Evolutionary conservation across 768 basidiomycete genomes (phyloP).

Genomic region (Macrolepiota dolichaula): DNA sequence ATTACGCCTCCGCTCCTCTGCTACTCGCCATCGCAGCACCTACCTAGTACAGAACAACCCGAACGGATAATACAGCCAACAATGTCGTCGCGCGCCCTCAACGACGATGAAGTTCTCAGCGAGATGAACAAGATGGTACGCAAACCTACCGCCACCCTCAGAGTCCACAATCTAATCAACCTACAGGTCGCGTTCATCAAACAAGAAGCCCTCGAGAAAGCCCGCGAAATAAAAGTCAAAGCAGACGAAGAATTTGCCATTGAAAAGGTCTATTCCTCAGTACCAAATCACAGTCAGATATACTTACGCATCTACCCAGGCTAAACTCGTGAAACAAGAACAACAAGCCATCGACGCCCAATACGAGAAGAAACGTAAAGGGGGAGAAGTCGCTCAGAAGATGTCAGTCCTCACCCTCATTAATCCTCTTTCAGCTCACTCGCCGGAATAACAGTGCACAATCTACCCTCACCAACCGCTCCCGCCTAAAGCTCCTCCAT

Average conservation of each 20-base stretch:
- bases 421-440: constrained; percentile 5
- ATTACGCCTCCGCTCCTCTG: not conserved
- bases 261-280: constrained; percentile 66
- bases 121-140: constrained; percentile 99
- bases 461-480: constrained; percentile 95
- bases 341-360: constrained; percentile 91
- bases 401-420: constrained; percentile 56
- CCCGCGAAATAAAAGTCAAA: constrained; percentile 93
- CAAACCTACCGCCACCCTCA: not conserved
- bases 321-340: constrained; percentile 96
- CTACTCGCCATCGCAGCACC: not conserved
- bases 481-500: constrained; percentile 86
- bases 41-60: not conserved
- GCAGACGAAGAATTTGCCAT: constrained; percentile 99
- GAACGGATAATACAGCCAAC: constrained; percentile 13
- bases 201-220: constrained; percentile 97
- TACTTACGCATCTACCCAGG: constrained; percentile 43
- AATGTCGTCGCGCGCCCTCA: constrained; percentile 78
- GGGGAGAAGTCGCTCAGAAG: constrained; percentile 91
- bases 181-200: constrained; percentile 94
- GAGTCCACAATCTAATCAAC: not conserved
- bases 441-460: constrained; percentile 62
- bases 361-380: constrained; percentile 95
- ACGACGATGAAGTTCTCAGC: constrained; percentile 91
- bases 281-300: not conserved